A percentile compares a stretch with the other conserved stretches of the same genome.
Conservation (phyloP, 1,284 basidiomycete genomes). For the Cystobasidiaceae sp. region DNA sequence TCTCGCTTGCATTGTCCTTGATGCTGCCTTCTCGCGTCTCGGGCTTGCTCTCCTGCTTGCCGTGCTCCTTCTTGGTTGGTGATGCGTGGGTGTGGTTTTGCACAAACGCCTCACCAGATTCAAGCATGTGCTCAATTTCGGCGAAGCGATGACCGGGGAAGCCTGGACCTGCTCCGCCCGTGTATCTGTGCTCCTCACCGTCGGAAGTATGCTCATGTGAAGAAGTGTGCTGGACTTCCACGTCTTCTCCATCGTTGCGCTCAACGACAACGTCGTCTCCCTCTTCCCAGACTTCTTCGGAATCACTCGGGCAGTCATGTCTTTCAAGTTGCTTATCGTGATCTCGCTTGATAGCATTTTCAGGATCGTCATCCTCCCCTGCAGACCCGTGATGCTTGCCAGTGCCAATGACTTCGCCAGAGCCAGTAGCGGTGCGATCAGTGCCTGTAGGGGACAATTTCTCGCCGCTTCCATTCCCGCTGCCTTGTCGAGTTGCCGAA, state of each 20-base stretch:
- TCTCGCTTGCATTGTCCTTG: neutral
- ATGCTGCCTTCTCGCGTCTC: neutral
- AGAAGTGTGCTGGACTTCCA: slow-evolving; percentile 37
- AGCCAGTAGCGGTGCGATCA: slow-evolving; percentile 8
- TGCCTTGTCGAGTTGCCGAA: neutral
- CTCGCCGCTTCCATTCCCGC: neutral
- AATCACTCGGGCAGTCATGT: slow-evolving; percentile 29
- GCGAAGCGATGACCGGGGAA: slow-evolving; percentile 13
- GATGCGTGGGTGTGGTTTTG: neutral
- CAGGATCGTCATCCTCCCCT: slow-evolving; percentile 44
- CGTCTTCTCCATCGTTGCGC: slow-evolving; percentile 36
- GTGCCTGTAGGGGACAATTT: slow-evolving; percentile 14
- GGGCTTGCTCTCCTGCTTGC: neutral
- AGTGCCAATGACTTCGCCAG: neutral
- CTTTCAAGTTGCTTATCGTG: slow-evolving; percentile 33
- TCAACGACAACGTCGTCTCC: slow-evolving; percentile 36
- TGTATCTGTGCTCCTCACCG: neutral
- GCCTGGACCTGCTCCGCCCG: slow-evolving; percentile 6
- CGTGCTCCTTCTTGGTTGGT: too few relatives aligned
- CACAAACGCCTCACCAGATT: neutral
- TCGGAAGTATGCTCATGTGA: neutral
- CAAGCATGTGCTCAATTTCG: slow-evolving; percentile 26
- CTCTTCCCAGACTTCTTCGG: slow-evolving; percentile 36
- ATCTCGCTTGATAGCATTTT: too few relatives aligned
- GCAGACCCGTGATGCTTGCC: slow-evolving; percentile 21